Evolutionary conservation across 2,329 filamentous ascomycete species (phyloP).

Genomic region (Ophiocordyceps sinensis): DNA sequence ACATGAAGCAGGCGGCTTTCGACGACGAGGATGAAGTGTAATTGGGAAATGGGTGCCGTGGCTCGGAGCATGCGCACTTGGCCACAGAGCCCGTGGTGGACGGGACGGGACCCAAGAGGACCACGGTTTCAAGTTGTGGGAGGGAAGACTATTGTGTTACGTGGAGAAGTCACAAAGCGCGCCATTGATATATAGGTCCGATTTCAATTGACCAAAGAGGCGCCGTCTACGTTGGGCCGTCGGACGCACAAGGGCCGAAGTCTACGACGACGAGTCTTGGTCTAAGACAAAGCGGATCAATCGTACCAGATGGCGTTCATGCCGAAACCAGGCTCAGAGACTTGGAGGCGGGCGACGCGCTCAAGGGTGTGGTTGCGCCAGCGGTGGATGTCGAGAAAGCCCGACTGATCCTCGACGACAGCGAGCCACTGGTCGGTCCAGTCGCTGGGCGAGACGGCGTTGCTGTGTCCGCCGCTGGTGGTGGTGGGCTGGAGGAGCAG

Average conservation of each 20-base stretch:
- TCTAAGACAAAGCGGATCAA: conserved; percentile 4
- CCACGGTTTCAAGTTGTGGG: no score
- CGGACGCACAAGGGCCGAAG: no score
- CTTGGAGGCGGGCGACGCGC: conserved; percentile 60
- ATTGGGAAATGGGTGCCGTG: background rate
- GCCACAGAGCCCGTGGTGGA: no score
- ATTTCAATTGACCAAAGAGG: no score
- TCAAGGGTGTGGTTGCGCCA: conserved; percentile 73
- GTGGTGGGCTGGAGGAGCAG: conserved; percentile 72
- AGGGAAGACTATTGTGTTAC: no score
- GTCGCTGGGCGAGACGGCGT: conserved; percentile 71
- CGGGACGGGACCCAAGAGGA: no score
- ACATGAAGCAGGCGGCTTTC: background rate
- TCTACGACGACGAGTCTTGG: background rate
- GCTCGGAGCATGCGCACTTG: no score
- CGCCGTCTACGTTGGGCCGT: no score
- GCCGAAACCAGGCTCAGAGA: conserved; percentile 78
- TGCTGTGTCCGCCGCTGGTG: conserved; percentile 77
- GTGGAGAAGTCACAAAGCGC: no score
- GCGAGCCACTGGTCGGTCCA: conserved; percentile 86
- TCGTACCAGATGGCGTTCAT: conserved; percentile 98
- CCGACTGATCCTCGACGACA: conserved; percentile 76
- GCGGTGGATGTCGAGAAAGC: conserved; percentile 75
- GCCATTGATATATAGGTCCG: no score
- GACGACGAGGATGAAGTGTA: background rate